A percentile compares a stretch with the other conserved stretches of the same genome.
Evolutionary conservation across 306 rosid species (phyloP).

Genomic region (Rosa multiflora): DNA sequence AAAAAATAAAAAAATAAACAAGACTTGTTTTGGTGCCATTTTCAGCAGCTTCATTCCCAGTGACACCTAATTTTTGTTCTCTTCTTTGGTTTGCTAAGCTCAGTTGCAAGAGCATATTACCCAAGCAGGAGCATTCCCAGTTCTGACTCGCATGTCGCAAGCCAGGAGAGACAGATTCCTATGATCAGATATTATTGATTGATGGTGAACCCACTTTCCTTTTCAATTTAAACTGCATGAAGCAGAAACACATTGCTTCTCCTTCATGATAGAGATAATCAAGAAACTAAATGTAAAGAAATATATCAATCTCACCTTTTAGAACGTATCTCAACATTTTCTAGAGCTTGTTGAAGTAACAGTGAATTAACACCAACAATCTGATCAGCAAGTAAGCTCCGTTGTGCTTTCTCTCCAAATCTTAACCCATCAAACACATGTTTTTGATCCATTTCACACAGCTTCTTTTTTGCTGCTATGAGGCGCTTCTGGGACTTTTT

Average conservation of each 20-base stretch:
- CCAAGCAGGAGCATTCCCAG: neutral
- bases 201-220: neutral
- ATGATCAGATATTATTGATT: constrained; percentile 6
- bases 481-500: constrained; percentile 77
- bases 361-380: constrained; percentile 71
- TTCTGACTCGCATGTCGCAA: neutral
- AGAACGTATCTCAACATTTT: constrained; percentile 46
- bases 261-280: constrained; percentile 4
- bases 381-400: constrained; percentile 76
- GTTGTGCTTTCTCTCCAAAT: constrained; percentile 75
- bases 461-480: constrained; percentile 87
- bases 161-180: neutral
- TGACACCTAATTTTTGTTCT: neutral
- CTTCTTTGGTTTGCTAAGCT: neutral
- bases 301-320: constrained; percentile 53
- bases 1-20: neutral
- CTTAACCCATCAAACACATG: constrained; percentile 79
- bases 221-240: neutral
- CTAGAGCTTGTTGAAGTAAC: constrained; percentile 64
- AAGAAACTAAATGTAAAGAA: constrained; percentile 10
- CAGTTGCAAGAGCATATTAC: neutral
- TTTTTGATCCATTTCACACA: constrained; percentile 74
- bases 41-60: neutral
- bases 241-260: neutral
- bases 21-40: neutral